These are phyloP conservation scores for Kentomonas sorsogonicus DNA, from an alignment of 208 protist genomes.

Conservation along the genomic window DNA sequence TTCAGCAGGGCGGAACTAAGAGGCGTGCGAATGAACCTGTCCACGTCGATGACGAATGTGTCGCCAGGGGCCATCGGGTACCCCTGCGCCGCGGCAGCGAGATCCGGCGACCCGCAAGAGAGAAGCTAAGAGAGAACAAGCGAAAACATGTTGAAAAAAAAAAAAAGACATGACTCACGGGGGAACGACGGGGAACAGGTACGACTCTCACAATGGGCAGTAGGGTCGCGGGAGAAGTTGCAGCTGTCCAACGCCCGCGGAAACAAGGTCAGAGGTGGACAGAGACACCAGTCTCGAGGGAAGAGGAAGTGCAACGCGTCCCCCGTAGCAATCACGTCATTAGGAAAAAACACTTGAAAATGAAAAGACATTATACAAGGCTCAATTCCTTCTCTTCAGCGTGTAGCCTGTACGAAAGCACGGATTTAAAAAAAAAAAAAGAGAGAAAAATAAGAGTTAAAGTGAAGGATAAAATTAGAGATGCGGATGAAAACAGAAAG, in stretches of 20 bases:
- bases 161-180: neutral
- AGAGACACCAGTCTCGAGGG: neutral
- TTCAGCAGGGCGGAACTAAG: too few species aligned
- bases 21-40: too few species aligned
- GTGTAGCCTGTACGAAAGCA: neutral
- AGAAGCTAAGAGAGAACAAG: too few species aligned
- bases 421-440: conserved; percentile 12
- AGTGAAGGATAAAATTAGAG: neutral
- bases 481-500: neutral
- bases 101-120: too few species aligned
- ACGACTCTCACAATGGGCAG: too few species aligned
- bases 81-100: too few species aligned
- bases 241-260: neutral
- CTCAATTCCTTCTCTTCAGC: neutral
- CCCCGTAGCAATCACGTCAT: neutral
- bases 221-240: neutral
- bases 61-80: too few species aligned
- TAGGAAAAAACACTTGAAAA: neutral
- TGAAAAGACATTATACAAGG: neutral
- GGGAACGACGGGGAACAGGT: too few species aligned
- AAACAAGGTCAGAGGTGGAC: neutral
- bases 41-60: too few species aligned
- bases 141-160: neutral
- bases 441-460: conserved; percentile 4
- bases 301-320: neutral